Evolutionary conservation across 1,139 yeast species (phyloP), one percentile per base, ranked within the genome.

Genomic region (Starmera stellimalicola): DNA sequence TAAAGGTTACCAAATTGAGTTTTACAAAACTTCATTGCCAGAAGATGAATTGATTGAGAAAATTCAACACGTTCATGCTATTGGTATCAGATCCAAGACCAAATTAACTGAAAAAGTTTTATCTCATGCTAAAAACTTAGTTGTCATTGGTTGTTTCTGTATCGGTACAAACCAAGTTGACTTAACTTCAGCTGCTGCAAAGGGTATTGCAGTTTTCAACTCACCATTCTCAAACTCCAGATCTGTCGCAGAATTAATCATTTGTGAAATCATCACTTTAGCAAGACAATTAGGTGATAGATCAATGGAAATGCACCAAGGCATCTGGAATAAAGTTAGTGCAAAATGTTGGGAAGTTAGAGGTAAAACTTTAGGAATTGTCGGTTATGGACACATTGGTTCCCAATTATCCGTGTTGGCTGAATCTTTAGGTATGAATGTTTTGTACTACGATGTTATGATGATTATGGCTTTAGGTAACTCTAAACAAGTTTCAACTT

Each of bases 141-240:
- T 84, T 23, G 88, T 76, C 29, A 69, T 93, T 60, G 99, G 99
- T 38, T 91, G 99, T 67, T 91, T 91, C 81, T 91, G 99, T 70
- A 91, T 91, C 52, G 99, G 99, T 54, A 93, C 98, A 38, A 91
- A 91, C 65, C 99, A 91, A 66, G 99, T 91, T 38, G 93, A 91
- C 58, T 71, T 91, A 47, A 84, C 82, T 45, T 82, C 60, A 51
- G 99, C 99, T 39, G 96, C 97, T 43, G 75, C 79, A 54, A 71
- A 74, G 33, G 99, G 99, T 65, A 73, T 88, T 59, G 88, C 97
- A 33, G 98, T 91, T 22, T 91, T 91, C 78, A 91, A 91, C 70
- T 91, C 98, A 25, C 99, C 99, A 37, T 91, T 93, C 67, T 87
- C 96, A 45, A 91, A 91, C 68, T 91, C 98, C 23, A 80, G 99